Conservation (phyloP, 176 grass and related monocot genomes). For the Raddia guianensis region DNA sequence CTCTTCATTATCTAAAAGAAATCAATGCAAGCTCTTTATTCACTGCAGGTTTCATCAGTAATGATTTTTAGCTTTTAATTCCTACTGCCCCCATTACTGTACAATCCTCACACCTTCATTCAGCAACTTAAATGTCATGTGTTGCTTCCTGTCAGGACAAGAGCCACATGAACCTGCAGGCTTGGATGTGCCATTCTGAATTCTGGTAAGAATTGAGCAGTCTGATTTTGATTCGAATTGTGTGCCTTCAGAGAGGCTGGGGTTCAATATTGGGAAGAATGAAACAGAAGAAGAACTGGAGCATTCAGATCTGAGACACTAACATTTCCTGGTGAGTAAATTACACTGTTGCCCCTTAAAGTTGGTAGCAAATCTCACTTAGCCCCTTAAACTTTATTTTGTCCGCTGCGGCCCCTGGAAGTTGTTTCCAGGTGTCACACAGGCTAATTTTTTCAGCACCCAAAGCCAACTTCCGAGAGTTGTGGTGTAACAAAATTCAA, state of each 20-base stretch:
- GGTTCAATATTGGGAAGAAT: not conserved
- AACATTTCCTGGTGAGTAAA: constrained; percentile 24
- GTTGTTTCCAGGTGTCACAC: too few relatives aligned
- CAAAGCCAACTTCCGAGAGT: too few relatives aligned
- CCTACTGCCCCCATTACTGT: constrained; percentile 24
- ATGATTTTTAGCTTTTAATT: constrained; percentile 38
- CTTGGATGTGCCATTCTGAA: constrained; percentile 28
- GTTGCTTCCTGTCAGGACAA: constrained; percentile 22
- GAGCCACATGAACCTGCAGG: constrained; percentile 30
- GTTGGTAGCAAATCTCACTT: too few relatives aligned
- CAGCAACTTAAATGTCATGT: constrained; percentile 32
- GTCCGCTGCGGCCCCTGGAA: too few relatives aligned
- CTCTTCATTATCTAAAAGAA: constrained; percentile 3
- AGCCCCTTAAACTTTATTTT: too few relatives aligned
- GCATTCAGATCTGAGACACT: constrained; percentile 25
- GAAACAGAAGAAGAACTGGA: not conserved
- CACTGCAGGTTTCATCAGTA: constrained; percentile 17
- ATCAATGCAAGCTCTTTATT: constrained; percentile 22
- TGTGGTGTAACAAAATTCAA: too few relatives aligned
- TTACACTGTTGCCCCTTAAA: too few relatives aligned
- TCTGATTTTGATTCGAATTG: constrained; percentile 17
- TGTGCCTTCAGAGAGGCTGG: constrained; percentile 7
- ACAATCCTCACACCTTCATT: constrained; percentile 9
- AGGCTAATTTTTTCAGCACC: too few relatives aligned
- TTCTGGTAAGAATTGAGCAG: constrained; percentile 6